These are phyloP conservation scores for Platismatia glauca DNA, from an alignment of 495 filamentous ascomycete genomes.

Conservation along the genomic window DNA sequence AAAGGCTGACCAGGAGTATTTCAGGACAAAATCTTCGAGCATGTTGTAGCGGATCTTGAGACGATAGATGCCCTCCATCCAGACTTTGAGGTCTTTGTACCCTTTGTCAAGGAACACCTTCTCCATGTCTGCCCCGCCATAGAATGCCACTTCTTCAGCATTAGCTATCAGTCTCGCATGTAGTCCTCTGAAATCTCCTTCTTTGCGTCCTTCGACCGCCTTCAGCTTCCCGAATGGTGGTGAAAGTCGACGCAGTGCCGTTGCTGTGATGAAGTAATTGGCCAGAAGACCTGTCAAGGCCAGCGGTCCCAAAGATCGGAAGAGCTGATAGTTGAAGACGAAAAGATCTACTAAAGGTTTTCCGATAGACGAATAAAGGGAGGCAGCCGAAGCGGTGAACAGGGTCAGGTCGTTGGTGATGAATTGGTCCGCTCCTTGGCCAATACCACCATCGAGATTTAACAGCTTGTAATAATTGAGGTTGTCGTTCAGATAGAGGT, in stretches of 20 bases:
- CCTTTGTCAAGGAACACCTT: conserved; percentile 79
- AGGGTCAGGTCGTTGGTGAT: conserved; percentile 95
- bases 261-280: conserved; percentile 89
- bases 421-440: conserved; percentile 88
- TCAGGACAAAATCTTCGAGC: conserved; percentile 94
- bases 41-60: conserved; percentile 98
- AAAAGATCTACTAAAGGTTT: conserved; percentile 93
- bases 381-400: conserved; percentile 88
- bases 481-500: conserved; percentile 88
- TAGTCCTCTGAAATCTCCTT: conserved; percentile 85
- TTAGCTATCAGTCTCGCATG: conserved; percentile 92
- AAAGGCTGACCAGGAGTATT: conserved; percentile 97
- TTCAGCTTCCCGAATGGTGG: conserved; percentile 96
- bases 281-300: conserved; percentile 76
- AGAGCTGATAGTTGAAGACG: conserved; percentile 96
- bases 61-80: conserved; percentile 96
- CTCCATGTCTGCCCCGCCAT: conserved; percentile 89
- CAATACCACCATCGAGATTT: conserved; percentile 89
- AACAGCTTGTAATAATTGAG: conserved; percentile 93
- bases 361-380: conserved; percentile 87
- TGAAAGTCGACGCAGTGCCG: conserved; percentile 73
- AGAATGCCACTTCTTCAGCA: conserved; percentile 98
- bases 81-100: conserved; percentile 80
- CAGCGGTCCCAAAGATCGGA: conserved; percentile 81
- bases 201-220: conserved; percentile 83